phyloP scores from a whole-genome alignment of 805 yeast species.

The Sporopachydermia quercuum region DNA sequence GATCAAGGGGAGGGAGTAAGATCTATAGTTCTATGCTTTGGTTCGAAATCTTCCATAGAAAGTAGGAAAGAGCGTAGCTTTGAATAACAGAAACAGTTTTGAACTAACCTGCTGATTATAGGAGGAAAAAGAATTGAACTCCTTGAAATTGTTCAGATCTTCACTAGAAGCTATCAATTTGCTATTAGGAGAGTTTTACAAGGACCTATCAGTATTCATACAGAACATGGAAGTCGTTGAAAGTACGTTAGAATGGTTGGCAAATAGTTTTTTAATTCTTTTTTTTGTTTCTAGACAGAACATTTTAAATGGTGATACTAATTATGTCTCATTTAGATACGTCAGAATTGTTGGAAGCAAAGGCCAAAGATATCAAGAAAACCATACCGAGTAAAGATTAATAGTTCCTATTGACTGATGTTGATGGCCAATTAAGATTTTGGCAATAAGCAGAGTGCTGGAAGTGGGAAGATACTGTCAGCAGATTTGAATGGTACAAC shows the following conservation, averaged over 20 bases:
- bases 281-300: no score
- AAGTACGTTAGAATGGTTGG: neutral
- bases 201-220: neutral
- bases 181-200: neutral
- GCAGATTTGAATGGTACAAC: no score
- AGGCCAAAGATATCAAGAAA: neutral
- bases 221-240: neutral
- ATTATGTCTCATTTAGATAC: neutral
- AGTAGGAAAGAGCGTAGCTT: no score
- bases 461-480: no score
- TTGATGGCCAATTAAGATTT: no score
- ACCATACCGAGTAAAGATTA: no score
- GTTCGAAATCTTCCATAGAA: no score
- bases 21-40: neutral
- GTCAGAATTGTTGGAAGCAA: neutral
- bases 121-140: neutral
- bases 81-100: no score
- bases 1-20: neutral
- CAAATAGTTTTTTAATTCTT: neutral
- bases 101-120: no score
- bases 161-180: neutral
- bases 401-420: no score
- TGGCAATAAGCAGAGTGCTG: no score
- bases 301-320: no score
- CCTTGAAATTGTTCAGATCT: neutral